Evolutionary conservation across 148 eudicot genomes (phyloP), one percentile per base, ranked within the genome.

Genomic region (Salicornia ramosissima): DNA sequence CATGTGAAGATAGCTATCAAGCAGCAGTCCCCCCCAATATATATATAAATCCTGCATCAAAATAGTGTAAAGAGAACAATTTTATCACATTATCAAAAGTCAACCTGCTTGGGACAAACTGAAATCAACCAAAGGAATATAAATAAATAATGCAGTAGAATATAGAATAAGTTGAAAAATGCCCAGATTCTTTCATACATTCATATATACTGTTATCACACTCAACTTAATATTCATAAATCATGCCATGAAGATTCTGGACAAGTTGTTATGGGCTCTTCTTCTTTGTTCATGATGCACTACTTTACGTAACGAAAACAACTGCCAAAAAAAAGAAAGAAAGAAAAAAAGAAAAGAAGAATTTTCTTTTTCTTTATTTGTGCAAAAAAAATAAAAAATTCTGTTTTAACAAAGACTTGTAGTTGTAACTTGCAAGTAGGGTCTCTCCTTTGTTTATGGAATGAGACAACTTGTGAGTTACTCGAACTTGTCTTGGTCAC

Each of bases 31-130:
- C 75, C 79, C 66, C 75, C 76, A 72, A 72, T 61, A 68, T n/a
- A n/a, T n/a, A n/a, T n/a, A n/a, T n/a, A n/a, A n/a, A n/a, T n/a
- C 71, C 80, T 77, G 80, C 80, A 71, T 51, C 24, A 77, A 59
- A 71, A 49, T 22, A 16, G 1, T 7, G 40, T 33, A 15, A 43
- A 54, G 29, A 12, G 67, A 36, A 65, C 59, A 64, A 45, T 43
- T 65, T 75, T 53, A 46, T 39, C 65, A 36, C n/a, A 28, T 65
- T 21, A 50, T 34, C 33, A 25, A 77, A 77, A 67, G 80, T 72
- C 76, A 61, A 72, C 65, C 43, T 61, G 30, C 13, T 65, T 26
- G 45, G 33, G 68, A 71, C 49, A 59, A 56, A 70, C 21, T 47
- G 69, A 31, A 26, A 60, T 56, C 5, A 26, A 33, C 43, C 56